Percentiles rank a stretch among this genome's conserved stretches.
phyloP scores from a whole-genome alignment of 1,284 basidiomycete species.

The Tilletia setariae region DNA sequence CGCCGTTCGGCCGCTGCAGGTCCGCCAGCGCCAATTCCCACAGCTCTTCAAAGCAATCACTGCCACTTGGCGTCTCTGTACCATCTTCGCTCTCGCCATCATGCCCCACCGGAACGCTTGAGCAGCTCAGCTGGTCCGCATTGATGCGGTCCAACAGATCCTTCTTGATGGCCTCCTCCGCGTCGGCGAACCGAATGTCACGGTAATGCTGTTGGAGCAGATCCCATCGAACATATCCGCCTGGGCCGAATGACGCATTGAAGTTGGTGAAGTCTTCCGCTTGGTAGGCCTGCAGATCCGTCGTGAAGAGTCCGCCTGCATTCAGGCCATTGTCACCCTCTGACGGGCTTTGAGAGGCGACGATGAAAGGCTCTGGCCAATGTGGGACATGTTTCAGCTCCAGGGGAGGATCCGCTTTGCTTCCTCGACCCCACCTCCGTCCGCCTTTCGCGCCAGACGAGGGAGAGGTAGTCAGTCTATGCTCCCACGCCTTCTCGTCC shows the following conservation, averaged over 20 bases:
- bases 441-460: not conserved
- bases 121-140: not conserved
- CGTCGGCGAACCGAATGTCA: not conserved
- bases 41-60: slow-evolving; percentile 6
- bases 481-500: not conserved
- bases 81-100: not conserved
- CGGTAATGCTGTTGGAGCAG: slow-evolving; percentile 9
- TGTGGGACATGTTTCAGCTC: not conserved
- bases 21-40: slow-evolving; percentile 5
- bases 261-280: not conserved
- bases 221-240: slow-evolving; percentile 12
- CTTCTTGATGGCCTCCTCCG: not conserved
- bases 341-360: not conserved
- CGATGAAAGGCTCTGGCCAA: slow-evolving; percentile 11
- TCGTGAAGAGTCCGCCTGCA: not conserved
- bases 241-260: not conserved
- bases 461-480: not conserved
- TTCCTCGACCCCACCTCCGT: not conserved
- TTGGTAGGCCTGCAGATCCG: not conserved
- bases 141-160: not conserved
- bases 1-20: not conserved
- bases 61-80: not conserved
- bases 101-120: not conserved
- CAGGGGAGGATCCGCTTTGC: not conserved
- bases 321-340: not conserved